Conservation (phyloP, 306 rosid genomes). For the Parietaria judaica region DNA sequence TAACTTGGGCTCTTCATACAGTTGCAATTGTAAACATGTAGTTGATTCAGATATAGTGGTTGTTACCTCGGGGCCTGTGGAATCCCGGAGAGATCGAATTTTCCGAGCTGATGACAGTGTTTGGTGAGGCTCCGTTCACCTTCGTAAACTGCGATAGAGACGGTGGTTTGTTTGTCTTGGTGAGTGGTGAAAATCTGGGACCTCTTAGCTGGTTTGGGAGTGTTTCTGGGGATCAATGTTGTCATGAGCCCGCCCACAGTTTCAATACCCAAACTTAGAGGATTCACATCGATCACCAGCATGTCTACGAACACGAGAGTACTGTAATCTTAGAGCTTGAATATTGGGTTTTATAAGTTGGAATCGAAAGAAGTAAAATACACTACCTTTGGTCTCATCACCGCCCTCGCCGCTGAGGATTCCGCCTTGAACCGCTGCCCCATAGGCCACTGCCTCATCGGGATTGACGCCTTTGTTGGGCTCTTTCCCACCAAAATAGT, state of each 20-base stretch:
- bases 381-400: background rate
- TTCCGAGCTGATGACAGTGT: conserved; percentile 14
- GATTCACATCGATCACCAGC: background rate
- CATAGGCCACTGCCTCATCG: conserved; percentile 5
- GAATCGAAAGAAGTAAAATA: background rate
- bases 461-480: conserved; percentile 3
- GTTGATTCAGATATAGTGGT: too few species aligned
- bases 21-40: too few species aligned
- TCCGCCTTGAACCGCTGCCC: background rate
- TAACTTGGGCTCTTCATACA: too few species aligned
- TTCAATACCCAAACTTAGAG: background rate
- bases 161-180: conserved; percentile 16
- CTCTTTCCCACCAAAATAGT: conserved; percentile 1
- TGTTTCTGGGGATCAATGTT: background rate
- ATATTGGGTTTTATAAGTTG: background rate
- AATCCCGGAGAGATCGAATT: conserved; percentile 3
- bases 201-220: background rate
- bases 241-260: background rate
- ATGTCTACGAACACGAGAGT: too few species aligned
- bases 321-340: too few species aligned
- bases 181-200: background rate
- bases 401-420: background rate
- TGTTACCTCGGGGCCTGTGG: background rate
- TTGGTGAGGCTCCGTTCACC: conserved; percentile 17
- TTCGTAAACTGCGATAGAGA: conserved; percentile 18